phyloP scores from a whole-genome alignment of 2,329 filamentous ascomycete species.

The Diaporthe ampelina region DNA sequence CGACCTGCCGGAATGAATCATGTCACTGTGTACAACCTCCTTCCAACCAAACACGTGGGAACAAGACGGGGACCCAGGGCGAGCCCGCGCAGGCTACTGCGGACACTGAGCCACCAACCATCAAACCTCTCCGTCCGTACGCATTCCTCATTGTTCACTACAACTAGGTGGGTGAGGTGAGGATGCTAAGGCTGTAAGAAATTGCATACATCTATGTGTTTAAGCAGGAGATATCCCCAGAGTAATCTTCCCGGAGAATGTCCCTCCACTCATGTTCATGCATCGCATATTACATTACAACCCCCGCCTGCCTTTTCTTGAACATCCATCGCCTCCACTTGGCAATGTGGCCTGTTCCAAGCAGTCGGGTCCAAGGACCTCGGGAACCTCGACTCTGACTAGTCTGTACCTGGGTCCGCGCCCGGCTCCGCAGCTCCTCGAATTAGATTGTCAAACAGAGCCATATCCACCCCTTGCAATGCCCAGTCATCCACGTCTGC shows the following conservation, averaged over 20 bases:
- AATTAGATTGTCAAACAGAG: slow-evolving; percentile 45
- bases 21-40: background rate
- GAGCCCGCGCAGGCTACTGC: background rate
- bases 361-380: background rate
- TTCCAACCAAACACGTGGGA: background rate
- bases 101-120: background rate
- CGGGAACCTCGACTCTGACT: background rate
- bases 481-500: slow-evolving; percentile 47
- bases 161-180: background rate
- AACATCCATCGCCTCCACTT: slow-evolving; percentile 1
- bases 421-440: slow-evolving; percentile 11
- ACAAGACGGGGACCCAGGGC: background rate
- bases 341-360: background rate
- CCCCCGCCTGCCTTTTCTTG: background rate
- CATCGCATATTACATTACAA: background rate
- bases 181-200: background rate
- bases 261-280: background rate
- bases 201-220: background rate
- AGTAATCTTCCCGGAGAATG: background rate
- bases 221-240: too few species aligned
- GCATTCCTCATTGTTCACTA: background rate
- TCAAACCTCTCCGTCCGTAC: background rate
- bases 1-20: background rate
- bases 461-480: slow-evolving; percentile 49
- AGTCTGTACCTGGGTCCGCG: background rate